Conservation (phyloP, 2,329 filamentous ascomycete genomes). For the Zymoseptoria pseudotritici region DNA sequence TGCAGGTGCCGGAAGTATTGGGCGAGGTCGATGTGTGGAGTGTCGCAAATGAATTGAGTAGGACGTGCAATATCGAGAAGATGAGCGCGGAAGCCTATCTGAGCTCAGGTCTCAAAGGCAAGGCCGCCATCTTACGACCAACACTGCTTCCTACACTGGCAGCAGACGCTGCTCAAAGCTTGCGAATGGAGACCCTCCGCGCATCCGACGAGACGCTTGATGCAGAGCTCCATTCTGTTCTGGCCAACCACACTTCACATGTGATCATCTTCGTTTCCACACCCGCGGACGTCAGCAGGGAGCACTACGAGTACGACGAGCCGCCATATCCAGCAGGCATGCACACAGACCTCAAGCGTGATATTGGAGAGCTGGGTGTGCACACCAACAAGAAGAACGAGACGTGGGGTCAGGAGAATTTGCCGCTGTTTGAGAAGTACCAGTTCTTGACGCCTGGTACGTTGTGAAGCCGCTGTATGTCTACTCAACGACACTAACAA, state of each 20-base stretch:
- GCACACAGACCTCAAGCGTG: constrained; percentile 69
- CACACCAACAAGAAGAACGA: constrained; percentile 7
- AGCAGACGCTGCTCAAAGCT: not conserved
- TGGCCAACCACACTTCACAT: constrained; percentile 12
- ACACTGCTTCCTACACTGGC: constrained; percentile 6
- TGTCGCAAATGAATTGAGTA: constrained; percentile 37
- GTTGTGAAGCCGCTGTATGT: constrained; percentile 22
- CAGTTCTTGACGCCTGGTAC: constrained; percentile 85
- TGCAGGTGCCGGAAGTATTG: constrained; percentile 47
- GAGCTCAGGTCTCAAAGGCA: not conserved
- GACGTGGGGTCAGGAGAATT: constrained; percentile 28
- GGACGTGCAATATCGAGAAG: constrained; percentile 33
- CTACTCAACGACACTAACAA: not conserved
- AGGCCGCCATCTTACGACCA: constrained; percentile 7
- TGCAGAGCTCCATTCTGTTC: constrained; percentile 6
- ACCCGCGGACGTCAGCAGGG: constrained; percentile 3
- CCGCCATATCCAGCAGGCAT: constrained; percentile 52
- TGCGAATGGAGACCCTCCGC: constrained; percentile 4
- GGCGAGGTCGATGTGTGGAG: constrained; percentile 40
- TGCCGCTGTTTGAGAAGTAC: constrained; percentile 79
- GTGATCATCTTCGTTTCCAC: constrained; percentile 11
- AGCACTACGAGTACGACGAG: constrained; percentile 57
- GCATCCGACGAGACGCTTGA: constrained; percentile 15
- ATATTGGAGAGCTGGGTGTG: constrained; percentile 37
- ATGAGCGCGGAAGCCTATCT: constrained; percentile 8